Percentiles rank a stretch among this genome's conserved stretches.
These are phyloP conservation scores for Hibiscus syriacus DNA, from an alignment of 345 rosid species.

Conservation along the genomic window DNA sequence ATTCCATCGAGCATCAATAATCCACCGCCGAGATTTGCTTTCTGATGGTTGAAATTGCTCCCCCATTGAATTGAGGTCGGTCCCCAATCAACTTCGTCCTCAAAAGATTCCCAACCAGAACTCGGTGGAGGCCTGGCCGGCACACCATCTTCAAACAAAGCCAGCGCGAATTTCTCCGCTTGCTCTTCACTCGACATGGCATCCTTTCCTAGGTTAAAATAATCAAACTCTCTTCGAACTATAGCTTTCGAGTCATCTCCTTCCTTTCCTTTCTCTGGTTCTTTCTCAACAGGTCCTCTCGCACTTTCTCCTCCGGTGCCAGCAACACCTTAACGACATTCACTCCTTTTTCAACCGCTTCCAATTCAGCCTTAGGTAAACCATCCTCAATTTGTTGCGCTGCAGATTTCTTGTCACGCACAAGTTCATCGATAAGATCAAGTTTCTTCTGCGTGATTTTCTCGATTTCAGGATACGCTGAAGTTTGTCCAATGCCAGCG, in stretches of 20 bases:
- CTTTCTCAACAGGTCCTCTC: slow-evolving; percentile 14
- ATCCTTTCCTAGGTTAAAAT: slow-evolving; percentile 47
- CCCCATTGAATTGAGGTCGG: slow-evolving; percentile 62
- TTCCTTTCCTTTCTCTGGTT: slow-evolving; percentile 16
- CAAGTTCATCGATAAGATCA: slow-evolving; percentile 72
- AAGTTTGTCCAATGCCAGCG: slow-evolving; percentile 55
- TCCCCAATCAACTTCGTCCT: slow-evolving; percentile 67
- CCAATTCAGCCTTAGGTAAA: slow-evolving; percentile 17
- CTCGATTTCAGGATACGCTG: slow-evolving; percentile 79
- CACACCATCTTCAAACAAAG: slow-evolving; percentile 50
- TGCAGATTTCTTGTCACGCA: slow-evolving; percentile 51
- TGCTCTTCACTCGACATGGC: slow-evolving; percentile 28
- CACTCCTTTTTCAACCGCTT: slow-evolving; percentile 36
- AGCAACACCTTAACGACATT: slow-evolving; percentile 54
- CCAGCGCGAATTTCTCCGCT: slow-evolving; percentile 45
- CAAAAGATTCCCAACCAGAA: slow-evolving; percentile 61
- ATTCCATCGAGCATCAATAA: slow-evolving; percentile 42
- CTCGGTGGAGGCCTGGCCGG: slow-evolving; percentile 9
- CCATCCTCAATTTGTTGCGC: slow-evolving; percentile 25
- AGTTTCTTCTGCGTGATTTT: slow-evolving; percentile 71
- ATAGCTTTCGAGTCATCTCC: slow-evolving; percentile 12
- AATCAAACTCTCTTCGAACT: slow-evolving; percentile 39
- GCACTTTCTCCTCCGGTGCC: slow-evolving; percentile 33
- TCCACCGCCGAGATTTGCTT: slow-evolving; percentile 37
- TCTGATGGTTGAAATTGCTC: slow-evolving; percentile 35